These are phyloP conservation scores for Crithidia acanthocephali DNA, from an alignment of 208 protist genomes.

Conservation along the genomic window DNA sequence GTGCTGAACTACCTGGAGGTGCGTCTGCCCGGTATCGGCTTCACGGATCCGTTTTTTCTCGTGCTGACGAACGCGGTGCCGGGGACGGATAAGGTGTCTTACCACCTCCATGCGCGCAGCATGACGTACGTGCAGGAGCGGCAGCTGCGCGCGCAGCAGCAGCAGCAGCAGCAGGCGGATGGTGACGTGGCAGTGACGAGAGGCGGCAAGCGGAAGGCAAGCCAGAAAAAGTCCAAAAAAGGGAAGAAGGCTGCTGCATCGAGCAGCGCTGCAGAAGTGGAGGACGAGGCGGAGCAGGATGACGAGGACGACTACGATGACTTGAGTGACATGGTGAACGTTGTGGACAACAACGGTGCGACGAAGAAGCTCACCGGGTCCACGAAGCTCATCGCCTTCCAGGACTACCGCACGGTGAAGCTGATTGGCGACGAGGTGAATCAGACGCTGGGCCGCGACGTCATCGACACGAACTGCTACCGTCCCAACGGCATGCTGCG, in stretches of 20 bases:
- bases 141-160: conserved; percentile 1
- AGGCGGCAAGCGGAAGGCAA: not conserved
- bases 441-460: conserved; percentile 55
- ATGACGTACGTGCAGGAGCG: conserved; percentile 47
- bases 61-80: conserved; percentile 76
- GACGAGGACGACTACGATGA: conserved; percentile 38
- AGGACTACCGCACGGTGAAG: conserved; percentile 80
- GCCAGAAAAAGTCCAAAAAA: not conserved
- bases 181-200: not conserved
- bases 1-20: conserved; percentile 83
- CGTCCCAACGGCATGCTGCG: conserved; percentile 79
- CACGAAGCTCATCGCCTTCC: conserved; percentile 67
- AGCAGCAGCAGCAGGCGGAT: conserved; percentile 1
- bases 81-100: conserved; percentile 63
- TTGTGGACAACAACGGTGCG: conserved; percentile 30
- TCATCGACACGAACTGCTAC: conserved; percentile 81
- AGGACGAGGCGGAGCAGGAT: not conserved
- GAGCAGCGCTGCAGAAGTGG: not conserved
- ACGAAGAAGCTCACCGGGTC: not conserved
- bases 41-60: conserved; percentile 77
- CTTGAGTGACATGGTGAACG: conserved; percentile 47
- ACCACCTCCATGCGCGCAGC: conserved; percentile 75
- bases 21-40: conserved; percentile 74
- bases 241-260: conserved; percentile 1
- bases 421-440: conserved; percentile 84